Evolutionary conservation across 1,284 basidiomycete genomes (phyloP), one percentile per base, ranked within the genome.

Genomic region (Cutaneotrichosporon curvatum): DNA sequence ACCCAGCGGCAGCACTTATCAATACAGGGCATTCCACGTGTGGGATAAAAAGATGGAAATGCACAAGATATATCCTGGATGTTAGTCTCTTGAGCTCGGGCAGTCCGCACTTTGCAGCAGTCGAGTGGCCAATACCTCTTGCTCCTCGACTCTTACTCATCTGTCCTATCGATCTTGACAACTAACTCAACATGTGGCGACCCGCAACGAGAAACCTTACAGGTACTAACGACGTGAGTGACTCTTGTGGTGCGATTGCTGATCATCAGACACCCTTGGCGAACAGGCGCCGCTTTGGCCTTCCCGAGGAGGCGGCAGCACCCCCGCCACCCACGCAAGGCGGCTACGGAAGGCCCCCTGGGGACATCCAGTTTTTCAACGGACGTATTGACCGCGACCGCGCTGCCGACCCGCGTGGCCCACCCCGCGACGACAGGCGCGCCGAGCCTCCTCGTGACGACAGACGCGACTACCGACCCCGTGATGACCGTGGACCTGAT

Each of bases 281-380:
- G 44, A 80, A 82, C 63, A 83, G 85, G 63, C 83, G 89, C 63
- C 83, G 88, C 47, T 92, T 92, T 72, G 88, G 89, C 45, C 83
- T 87, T 39, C 84, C 85, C 28, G 68, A 67, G 47, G 68, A 73
- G 39, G 75, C 73, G 22, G 12, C 37, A 19, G 37, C 40, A 4
- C 40, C 44, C 0, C 85, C 68, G 31, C 63, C 66, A 2, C 82
- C 85, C 22, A 82, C 83, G 48, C 25, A 28, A 7, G 84, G 62
- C 16, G 58, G 60, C 10, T 59, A 58, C 40, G 51, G 51, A 23
- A 59, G 63, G 40, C 59, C 65, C 16, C 58, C 64, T 5, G 53
- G 51, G 9, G 65, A 68, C 45, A 60, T 67, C 12, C 59, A 66
- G 48, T 70, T 59, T 53, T 70, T 70, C 58, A 70, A 66, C 56